Evolutionary conservation across 176 grass and related monocot species (phyloP).

Genomic region (Ensete ventricosum): DNA sequence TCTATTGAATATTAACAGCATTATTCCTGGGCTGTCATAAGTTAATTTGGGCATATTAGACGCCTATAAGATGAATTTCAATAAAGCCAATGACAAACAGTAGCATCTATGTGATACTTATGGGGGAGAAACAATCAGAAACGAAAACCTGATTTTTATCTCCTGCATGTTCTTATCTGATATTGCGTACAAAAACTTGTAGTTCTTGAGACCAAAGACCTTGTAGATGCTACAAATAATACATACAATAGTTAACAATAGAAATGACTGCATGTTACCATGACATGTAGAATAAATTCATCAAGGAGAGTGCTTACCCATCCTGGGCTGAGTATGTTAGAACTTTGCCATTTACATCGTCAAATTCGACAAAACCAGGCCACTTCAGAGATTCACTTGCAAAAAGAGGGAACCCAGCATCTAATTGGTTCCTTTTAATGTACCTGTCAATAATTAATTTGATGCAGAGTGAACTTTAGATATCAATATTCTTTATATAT

Average conservation of each 20-base stretch:
- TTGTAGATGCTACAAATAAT: constrained; percentile 79
- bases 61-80: not conserved
- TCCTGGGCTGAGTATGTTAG: constrained; percentile 95
- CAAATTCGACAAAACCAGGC: constrained; percentile 98
- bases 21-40: constrained; percentile 79
- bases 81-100: not conserved
- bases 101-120: not conserved
- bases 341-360: constrained; percentile 98
- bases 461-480: not conserved
- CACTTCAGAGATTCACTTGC: constrained; percentile 91
- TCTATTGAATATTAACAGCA: constrained; percentile 93
- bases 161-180: constrained; percentile 93
- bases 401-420: constrained; percentile 92
- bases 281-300: not conserved
- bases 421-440: constrained; percentile 62
- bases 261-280: not conserved
- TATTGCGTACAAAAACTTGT: constrained; percentile 73
- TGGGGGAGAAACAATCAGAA: not conserved
- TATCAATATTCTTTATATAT: not conserved
- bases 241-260: constrained; percentile 7
- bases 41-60: not conserved
- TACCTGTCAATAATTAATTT: constrained; percentile 39
- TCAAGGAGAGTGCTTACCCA: constrained; percentile 42
- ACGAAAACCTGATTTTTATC: constrained; percentile 82
- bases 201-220: constrained; percentile 98